These are phyloP conservation scores for Tolypocladium paradoxum DNA, from an alignment of 2,329 filamentous ascomycete genomes.

Conservation along the genomic window DNA sequence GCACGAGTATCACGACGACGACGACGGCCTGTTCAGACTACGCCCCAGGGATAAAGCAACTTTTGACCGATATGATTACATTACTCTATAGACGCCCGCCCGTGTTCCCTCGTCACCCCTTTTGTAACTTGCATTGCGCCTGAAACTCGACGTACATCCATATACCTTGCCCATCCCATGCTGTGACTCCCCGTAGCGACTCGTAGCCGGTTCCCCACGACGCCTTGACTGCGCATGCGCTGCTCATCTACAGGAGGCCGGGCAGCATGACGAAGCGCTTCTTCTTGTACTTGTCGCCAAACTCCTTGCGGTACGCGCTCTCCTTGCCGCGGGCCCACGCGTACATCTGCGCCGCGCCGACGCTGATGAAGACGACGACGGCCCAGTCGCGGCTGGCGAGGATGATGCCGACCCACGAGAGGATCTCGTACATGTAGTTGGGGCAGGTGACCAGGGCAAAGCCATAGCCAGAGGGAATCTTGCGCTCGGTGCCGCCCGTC, in stretches of 20 bases:
- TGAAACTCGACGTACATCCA: neutral
- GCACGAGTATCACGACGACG: neutral
- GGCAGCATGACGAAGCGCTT: conserved; percentile 81
- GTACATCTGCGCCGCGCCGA: conserved; percentile 71
- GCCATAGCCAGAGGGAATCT: conserved; percentile 76
- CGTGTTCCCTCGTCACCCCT: neutral
- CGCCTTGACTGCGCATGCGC: neutral
- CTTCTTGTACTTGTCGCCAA: conserved; percentile 88
- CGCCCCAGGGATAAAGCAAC: neutral
- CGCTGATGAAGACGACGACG: conserved; percentile 63
- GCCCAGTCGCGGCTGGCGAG: conserved; percentile 70
- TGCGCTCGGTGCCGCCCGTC: conserved; percentile 71
- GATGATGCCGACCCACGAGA: conserved; percentile 78
- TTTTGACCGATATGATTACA: neutral
- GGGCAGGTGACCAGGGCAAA: conserved; percentile 87
- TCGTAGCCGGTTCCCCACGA: neutral
- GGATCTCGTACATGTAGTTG: conserved; percentile 90
- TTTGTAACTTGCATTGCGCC: neutral
- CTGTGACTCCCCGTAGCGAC: neutral
- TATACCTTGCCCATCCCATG: neutral
- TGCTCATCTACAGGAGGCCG: conserved; percentile 50
- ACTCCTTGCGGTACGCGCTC: conserved; percentile 77
- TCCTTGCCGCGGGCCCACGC: conserved; percentile 90
- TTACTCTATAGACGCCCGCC: neutral
- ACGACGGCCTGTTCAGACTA: neutral